These are phyloP conservation scores for Suillus weaverae DNA, from an alignment of 768 basidiomycete genomes.

Conservation along the genomic window DNA sequence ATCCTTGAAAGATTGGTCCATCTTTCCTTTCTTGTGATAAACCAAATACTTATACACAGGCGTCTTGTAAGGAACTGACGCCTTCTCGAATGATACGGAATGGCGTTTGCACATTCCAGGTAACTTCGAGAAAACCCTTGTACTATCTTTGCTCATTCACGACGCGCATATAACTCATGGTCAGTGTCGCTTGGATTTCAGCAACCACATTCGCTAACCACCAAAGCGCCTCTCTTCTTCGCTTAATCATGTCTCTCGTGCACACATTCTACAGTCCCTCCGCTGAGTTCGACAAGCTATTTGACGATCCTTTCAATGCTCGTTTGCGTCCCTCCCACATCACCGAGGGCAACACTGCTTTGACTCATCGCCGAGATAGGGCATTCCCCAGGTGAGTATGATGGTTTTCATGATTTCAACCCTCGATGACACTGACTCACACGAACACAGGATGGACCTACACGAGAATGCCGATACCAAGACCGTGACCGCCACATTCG, in stretches of 20 bases:
- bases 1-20: not conserved
- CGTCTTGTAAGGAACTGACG: not conserved
- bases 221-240: not conserved
- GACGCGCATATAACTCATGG: not conserved
- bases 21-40: not conserved
- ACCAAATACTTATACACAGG: not conserved
- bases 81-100: not conserved
- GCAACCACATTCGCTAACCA: not conserved
- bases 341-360: conserved; percentile 15
- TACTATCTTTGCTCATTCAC: not conserved
- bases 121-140: not conserved
- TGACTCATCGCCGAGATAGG: not conserved
- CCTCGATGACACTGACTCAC: not conserved
- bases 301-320: conserved; percentile 36
- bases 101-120: not conserved
- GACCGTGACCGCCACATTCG: not conserved
- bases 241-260: conserved; percentile 24
- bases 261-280: conserved; percentile 36
- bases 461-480: not conserved
- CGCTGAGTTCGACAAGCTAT: conserved; percentile 43
- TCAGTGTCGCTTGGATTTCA: no score
- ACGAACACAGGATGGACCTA: not conserved
- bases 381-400: conserved; percentile 29
- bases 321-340: conserved; percentile 20
- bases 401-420: not conserved